Percentiles rank a stretch among this genome's conserved stretches.
Evolutionary conservation across 768 basidiomycete species (phyloP).

Genomic region (Guyanaporus albipodus): DNA sequence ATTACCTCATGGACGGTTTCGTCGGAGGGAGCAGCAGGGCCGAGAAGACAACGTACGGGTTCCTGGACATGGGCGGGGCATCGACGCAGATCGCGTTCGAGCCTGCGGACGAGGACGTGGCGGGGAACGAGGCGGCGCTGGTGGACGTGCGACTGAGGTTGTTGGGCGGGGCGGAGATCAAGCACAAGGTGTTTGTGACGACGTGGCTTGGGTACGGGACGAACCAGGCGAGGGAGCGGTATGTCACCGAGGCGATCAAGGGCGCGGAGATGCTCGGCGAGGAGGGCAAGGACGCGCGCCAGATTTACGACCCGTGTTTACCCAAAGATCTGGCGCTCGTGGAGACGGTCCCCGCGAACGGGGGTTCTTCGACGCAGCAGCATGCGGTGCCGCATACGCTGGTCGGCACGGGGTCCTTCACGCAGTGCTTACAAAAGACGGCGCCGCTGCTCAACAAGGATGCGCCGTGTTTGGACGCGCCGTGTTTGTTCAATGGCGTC

Average conservation of each 20-base stretch:
- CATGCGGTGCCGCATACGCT: slow-evolving; percentile 51
- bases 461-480: slow-evolving; percentile 74
- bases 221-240: slow-evolving; percentile 93
- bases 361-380: slow-evolving; percentile 35
- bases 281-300: slow-evolving; percentile 22
- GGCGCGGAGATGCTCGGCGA: slow-evolving; percentile 43
- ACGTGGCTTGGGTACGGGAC: slow-evolving; percentile 99
- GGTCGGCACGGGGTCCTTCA: slow-evolving; percentile 87
- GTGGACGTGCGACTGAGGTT: slow-evolving; percentile 79
- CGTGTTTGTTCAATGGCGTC: slow-evolving; percentile 93
- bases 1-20: slow-evolving; percentile 98
- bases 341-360: slow-evolving; percentile 49
- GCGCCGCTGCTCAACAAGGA: slow-evolving; percentile 80
- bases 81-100: slow-evolving; percentile 99
- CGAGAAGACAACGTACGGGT: slow-evolving; percentile 86
- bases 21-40: slow-evolving; percentile 35
- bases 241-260: slow-evolving; percentile 68
- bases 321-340: slow-evolving; percentile 66
- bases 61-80: slow-evolving; percentile 98
- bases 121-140: slow-evolving; percentile 50
- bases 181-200: slow-evolving; percentile 93
- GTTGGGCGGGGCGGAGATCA: slow-evolving; percentile 80
- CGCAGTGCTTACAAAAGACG: slow-evolving; percentile 70
- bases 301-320: slow-evolving; percentile 85
- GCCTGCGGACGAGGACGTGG: slow-evolving; percentile 58